Evolutionary conservation across 2,329 filamentous ascomycete species (phyloP).

Genomic region (Teratosphaeria destructans): DNA sequence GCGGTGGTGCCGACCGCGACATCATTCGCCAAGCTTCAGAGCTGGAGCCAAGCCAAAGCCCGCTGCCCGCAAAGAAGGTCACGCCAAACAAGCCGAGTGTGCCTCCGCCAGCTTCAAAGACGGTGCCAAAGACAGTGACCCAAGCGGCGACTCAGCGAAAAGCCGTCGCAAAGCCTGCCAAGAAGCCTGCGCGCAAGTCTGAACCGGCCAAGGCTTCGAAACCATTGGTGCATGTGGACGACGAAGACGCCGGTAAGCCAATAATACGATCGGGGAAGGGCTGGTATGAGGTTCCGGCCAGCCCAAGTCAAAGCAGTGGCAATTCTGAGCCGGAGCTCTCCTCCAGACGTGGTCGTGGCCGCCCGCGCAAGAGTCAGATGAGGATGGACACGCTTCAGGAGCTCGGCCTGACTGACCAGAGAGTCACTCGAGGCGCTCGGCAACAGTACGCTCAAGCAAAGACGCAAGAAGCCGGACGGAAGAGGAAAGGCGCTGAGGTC

Average conservation of each 20-base stretch:
- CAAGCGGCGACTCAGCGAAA: not conserved
- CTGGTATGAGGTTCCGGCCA: constrained; percentile 10
- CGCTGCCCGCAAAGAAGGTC: not conserved
- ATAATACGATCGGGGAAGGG: constrained; percentile 10
- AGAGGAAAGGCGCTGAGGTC: not conserved
- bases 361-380: not conserved
- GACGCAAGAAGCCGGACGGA: not conserved
- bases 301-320: not conserved
- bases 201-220: constrained; percentile 1
- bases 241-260: constrained; percentile 5
- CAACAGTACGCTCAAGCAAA: not conserved
- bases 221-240: not conserved
- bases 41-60: not conserved
- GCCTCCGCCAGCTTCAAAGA: not conserved
- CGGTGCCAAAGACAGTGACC: not conserved
- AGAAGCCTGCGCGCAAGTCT: not conserved
- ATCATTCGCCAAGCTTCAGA: constrained; percentile 4
- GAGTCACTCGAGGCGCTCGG: not conserved
- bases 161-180: not conserved
- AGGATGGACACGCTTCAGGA: not conserved
- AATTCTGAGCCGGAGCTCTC: not conserved
- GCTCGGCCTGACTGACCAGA: not conserved
- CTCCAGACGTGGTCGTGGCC: not conserved
- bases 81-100: not conserved
- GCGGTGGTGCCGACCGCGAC: constrained; percentile 5